Base-by-base conservation (phyloP, 805 yeast genomes). In the Kodamaea kakaduensis region DNA sequence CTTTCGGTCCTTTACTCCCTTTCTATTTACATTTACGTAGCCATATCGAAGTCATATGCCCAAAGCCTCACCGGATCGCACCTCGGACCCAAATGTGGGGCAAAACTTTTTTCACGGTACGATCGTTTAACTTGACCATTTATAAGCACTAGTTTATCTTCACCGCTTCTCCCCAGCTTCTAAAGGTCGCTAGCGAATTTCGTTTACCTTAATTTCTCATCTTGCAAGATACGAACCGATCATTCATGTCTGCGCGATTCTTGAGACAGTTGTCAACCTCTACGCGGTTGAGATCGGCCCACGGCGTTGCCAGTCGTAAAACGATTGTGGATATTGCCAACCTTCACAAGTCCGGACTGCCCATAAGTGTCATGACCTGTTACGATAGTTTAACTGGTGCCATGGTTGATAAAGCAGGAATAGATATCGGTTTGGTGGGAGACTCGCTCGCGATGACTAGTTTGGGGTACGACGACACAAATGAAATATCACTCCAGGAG, bases 401-500 rank as follows among this genome's bases (percentile, higher is more conserved):
- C 19, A 65, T 83, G 48, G 94, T 88, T 0, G 79, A 81, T 16
- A 56, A 68, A 12, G 75, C 89, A 0, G 71, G 73, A 1, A 69
- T 78, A 2, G 97, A 90, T 47, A 69, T 81, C 39, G 67, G 81
- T 5, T 68, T 90, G 2, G 80, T 90, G 3, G 98, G 98, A 3
- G 98, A 90, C 57, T 89, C 97, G 0, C 61, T 93, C 17, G 87
- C 96, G 0, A 90, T 88, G 96, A 89, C 85, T 1, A 73, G 95
- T 0, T 68, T 86, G 43, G 98, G 98, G 0, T 81, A 82, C 51
- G 69, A 68, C 2, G 78, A 83, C 26, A 82, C 97, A 0, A 78
- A 81, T 41, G 84, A 84, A 48, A 60, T 93, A 17, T 71, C 80
- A 2, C 73, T 87, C 34, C 89, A 86, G 8, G 90, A 93, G 55